Evolutionary conservation across 192 early-diverging fungal species (phyloP), one percentile per base, ranked within the genome.

Genomic region (Helicostylum pulchrum): DNA sequence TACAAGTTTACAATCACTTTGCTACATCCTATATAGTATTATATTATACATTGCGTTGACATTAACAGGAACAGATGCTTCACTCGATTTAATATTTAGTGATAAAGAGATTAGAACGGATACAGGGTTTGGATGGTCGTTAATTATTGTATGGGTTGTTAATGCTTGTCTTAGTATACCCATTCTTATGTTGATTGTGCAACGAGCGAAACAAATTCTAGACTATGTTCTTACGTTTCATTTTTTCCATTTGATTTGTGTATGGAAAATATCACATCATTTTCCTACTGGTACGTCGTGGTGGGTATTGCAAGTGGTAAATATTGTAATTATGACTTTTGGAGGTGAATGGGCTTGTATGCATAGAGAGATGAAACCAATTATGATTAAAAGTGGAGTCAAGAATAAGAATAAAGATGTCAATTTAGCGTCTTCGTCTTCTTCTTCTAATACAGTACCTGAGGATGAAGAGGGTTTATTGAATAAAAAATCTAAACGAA

Each of bases 311-410:
- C 79, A 87, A 46, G 31, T 80, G 10, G 63, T 76, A 10, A 79
- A 83, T 2, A 65, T 78, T 9, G 64, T 71, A 0, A 77, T 88
- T 43, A 86, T 90, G 81, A 81, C 87, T 8, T 67, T 92, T 51
- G 90, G 89, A 7, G 89, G 87, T 15, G 90, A 94, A 68, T 84
- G 90, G 69, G 81, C 89, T 51, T 94, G 92, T 65, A 90, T 90
- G 87, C 82, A 82, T 53, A 68, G 77, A 65, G 92, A 94, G 64
- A 82, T 94, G 84, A 83, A 90, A 65, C 92, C 92, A 2, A 90
- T 93, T 52, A 60, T 77, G 23, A 62, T 82, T 50, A 58, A 42
- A 26, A 56, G 50, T n/a, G 26, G 21, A 14, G 23, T 32, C n/a
- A 54, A 39, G 30, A 61, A 50, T 8, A 52, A 31, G n/a, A 71